A percentile compares a stretch with the other conserved stretches of the same genome.
phyloP scores from a whole-genome alignment of 805 yeast species.

The Priceomyces carsonii region DNA sequence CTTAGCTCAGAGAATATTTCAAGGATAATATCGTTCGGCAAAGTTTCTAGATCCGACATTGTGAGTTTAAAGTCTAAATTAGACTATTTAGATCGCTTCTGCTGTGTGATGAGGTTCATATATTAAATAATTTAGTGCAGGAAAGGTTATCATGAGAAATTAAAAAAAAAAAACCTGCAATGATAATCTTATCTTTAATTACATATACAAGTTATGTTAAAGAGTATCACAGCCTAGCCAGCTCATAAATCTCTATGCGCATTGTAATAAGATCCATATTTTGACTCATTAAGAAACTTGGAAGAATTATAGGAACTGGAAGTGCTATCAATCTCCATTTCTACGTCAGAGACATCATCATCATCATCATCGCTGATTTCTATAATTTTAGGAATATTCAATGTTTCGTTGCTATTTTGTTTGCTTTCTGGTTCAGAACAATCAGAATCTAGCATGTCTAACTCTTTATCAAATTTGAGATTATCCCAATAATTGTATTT shows the following conservation, averaged over 20 bases:
- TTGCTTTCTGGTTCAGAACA: constrained; percentile 1
- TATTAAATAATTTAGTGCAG: too few relatives aligned
- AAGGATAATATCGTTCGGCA: constrained; percentile 21
- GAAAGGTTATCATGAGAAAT: too few relatives aligned
- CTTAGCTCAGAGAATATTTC: constrained; percentile 13
- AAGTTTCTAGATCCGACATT: constrained; percentile 3
- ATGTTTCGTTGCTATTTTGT: background rate
- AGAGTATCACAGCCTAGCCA: too few relatives aligned
- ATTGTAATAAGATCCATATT: constrained; percentile 20
- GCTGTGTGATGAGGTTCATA: too few relatives aligned
- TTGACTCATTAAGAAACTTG: constrained; percentile 11
- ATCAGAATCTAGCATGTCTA: constrained; percentile 20
- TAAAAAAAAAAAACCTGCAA: too few relatives aligned
- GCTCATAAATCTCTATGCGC: too few relatives aligned
- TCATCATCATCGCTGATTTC: constrained; percentile 2
- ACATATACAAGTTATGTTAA: too few relatives aligned
- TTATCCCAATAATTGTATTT: constrained; percentile 40
- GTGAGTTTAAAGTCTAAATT: too few relatives aligned
- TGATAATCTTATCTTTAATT: too few relatives aligned
- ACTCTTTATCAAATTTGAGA: constrained; percentile 23
- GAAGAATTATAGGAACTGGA: background rate
- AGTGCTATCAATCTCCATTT: constrained; percentile 8
- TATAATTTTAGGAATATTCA: background rate
- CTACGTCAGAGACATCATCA: constrained; percentile 7
- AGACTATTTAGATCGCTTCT: too few relatives aligned